Conservation (phyloP, 2,329 filamentous ascomycete genomes). For the Fusarium anthophilum region DNA sequence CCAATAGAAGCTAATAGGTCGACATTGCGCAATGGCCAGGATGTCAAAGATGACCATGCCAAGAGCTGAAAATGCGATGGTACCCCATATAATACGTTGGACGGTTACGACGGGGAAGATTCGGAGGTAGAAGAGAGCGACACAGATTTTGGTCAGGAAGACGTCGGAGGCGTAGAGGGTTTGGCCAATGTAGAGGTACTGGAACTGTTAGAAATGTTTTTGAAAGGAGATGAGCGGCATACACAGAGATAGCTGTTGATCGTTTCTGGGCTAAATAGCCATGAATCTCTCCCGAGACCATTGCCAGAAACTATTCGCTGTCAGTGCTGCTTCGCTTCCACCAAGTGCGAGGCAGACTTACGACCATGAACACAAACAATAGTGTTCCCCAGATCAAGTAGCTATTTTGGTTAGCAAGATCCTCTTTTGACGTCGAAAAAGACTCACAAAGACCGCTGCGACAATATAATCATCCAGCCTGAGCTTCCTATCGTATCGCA, state of each 20-base stretch:
- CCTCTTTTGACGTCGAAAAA: rapidly evolving
- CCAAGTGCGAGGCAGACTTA: background rate
- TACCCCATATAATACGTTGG: constrained; percentile 7
- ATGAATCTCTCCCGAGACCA: constrained; percentile 11
- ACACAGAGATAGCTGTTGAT: background rate
- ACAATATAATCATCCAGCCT: background rate
- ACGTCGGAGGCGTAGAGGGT: constrained; percentile 7
- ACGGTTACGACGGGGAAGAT: constrained; percentile 11
- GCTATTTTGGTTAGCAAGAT: background rate
- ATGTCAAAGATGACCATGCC: background rate
- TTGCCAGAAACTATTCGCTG: background rate
- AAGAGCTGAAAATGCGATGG: background rate
- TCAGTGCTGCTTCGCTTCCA: background rate
- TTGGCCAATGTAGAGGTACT: constrained; percentile 8
- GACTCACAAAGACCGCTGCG: background rate
- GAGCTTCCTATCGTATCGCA: background rate
- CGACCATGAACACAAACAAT: background rate
- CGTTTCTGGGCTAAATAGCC: background rate
- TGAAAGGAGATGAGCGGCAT: rapidly evolving
- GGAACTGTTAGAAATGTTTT: background rate
- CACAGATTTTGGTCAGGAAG: background rate
- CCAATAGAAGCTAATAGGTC: constrained; percentile 13
- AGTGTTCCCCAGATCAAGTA: background rate
- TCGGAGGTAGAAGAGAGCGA: constrained; percentile 22
- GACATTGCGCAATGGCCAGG: constrained; percentile 4